Percentiles rank a stretch among this genome's conserved stretches.
Conservation (phyloP, 228 moss, liverwort and hornwort species). For the Sphagnum fallax region DNA sequence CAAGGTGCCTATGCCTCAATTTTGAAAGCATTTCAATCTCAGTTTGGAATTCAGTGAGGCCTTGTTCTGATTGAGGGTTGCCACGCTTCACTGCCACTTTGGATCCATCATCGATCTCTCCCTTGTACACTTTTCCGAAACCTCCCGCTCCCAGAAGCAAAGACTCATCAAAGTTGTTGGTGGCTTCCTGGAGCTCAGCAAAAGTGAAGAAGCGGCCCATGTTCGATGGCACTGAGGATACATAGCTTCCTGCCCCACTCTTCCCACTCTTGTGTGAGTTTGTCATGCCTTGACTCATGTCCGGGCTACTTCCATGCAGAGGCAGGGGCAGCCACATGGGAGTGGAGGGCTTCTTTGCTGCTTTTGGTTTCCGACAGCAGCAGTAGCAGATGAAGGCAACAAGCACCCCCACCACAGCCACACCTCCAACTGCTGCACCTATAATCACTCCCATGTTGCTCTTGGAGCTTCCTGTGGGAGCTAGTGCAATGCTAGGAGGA, state of each 20-base stretch:
- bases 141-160: constrained; percentile 80
- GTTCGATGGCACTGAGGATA: constrained; percentile 64
- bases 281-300: constrained; percentile 66
- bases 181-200: constrained; percentile 77
- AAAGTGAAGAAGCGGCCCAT: constrained; percentile 83
- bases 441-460: constrained; percentile 35
- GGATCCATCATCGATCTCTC: constrained; percentile 69
- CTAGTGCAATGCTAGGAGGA: too few species aligned
- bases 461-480: neutral
- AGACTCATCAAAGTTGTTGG: constrained; percentile 78
- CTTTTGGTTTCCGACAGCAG: constrained; percentile 22
- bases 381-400: constrained; percentile 16
- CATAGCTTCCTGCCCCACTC: constrained; percentile 63
- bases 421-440: constrained; percentile 60
- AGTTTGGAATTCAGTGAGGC: constrained; percentile 78
- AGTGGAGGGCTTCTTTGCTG: constrained; percentile 27
- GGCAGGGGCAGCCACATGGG: constrained; percentile 71
- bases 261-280: constrained; percentile 57
- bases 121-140: constrained; percentile 87
- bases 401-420: constrained; percentile 28
- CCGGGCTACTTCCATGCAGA: constrained; percentile 46
- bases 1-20: constrained; percentile 72
- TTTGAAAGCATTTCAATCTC: constrained; percentile 84
- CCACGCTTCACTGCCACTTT: constrained; percentile 83
- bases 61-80: constrained; percentile 78